These are phyloP conservation scores for Plectosphaerella cucumerina DNA, from an alignment of 2,329 filamentous ascomycete species.

Conservation along the genomic window DNA sequence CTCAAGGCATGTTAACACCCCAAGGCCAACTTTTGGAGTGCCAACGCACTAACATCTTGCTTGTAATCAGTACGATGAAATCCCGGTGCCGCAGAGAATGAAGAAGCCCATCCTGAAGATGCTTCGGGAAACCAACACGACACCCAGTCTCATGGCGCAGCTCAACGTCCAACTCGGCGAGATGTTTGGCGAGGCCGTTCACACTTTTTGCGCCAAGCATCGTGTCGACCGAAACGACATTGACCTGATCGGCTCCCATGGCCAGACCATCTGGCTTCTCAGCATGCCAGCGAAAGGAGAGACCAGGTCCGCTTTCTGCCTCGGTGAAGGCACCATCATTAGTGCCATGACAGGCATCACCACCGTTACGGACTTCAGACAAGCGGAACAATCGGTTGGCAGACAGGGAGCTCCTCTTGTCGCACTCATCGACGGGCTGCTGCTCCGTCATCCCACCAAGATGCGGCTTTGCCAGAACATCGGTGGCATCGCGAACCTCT, in stretches of 20 bases:
- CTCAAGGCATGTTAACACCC: constrained; percentile 2
- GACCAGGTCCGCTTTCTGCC: constrained; percentile 34
- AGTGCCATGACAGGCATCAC: constrained; percentile 42
- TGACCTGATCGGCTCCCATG: constrained; percentile 42
- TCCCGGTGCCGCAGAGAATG: constrained; percentile 27
- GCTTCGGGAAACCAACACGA: constrained; percentile 49
- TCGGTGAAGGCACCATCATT: constrained; percentile 44
- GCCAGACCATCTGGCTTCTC: constrained; percentile 42
- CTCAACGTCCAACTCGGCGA: constrained; percentile 40
- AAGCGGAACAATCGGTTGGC: constrained; percentile 43
- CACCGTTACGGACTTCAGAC: constrained; percentile 46
- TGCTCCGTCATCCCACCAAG: constrained; percentile 46
- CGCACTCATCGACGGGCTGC: constrained; percentile 44
- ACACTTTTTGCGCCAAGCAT: constrained; percentile 42
- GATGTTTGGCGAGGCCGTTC: constrained; percentile 19
- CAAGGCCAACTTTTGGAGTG: constrained; percentile 2
- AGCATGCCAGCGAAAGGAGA: constrained; percentile 28
- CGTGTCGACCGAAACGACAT: constrained; percentile 24
- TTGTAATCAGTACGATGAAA: constrained; percentile 9
- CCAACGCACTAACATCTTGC: constrained; percentile 5
- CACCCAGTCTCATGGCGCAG: constrained; percentile 49
- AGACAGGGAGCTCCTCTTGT: constrained; percentile 46
- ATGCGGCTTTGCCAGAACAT: constrained; percentile 49
- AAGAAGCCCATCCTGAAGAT: constrained; percentile 54
- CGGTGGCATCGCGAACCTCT: constrained; percentile 48